Conservation (phyloP, 345 rosid genomes). For the Acer negundo region DNA sequence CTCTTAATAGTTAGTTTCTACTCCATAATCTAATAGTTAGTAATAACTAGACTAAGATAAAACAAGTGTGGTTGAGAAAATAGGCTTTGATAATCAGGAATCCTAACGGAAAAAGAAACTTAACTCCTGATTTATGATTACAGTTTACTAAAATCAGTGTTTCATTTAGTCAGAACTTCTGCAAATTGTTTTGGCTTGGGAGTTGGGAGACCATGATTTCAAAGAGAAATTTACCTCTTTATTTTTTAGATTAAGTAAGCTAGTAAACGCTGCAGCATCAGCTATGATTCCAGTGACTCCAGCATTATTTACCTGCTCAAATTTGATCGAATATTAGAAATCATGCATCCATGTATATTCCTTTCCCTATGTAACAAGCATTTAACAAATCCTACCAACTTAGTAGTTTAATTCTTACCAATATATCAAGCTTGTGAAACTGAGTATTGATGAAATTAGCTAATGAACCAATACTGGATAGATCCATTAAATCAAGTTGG, state of each 20-base stretch:
- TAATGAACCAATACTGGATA: neutral
- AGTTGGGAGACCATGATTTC: neutral
- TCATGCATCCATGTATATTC: no score
- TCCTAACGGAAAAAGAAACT: no score
- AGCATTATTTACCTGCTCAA: conserved; percentile 12
- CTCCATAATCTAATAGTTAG: no score
- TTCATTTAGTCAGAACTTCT: neutral
- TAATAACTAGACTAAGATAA: no score
- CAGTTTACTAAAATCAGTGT: no score
- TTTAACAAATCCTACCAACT: neutral
- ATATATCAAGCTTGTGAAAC: neutral
- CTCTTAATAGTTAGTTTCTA: no score
- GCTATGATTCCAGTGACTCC: neutral
- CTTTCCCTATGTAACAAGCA: no score
- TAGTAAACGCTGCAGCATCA: neutral
- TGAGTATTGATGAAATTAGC: neutral
- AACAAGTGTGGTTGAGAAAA: no score
- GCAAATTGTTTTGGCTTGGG: neutral
- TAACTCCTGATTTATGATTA: no score
- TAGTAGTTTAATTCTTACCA: conserved; percentile 6
- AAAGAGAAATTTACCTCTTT: neutral
- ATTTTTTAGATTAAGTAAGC: neutral
- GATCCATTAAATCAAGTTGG: neutral
- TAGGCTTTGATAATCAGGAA: no score
- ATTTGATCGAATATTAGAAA: neutral